Base-by-base conservation (phyloP, 2,329 filamentous ascomycete genomes). In the Fusarium cicatricum region DNA sequence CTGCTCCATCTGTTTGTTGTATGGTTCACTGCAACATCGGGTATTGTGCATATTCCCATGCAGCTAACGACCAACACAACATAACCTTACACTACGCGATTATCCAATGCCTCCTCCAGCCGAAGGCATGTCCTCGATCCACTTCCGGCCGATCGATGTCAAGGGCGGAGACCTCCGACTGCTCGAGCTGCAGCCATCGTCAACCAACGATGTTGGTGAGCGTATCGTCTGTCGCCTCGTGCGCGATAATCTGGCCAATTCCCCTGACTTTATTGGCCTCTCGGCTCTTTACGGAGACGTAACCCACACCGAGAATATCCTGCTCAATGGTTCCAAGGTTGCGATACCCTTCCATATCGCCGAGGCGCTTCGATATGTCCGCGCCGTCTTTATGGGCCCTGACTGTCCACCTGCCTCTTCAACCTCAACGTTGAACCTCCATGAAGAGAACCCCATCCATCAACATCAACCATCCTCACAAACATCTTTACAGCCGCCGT, bases 261-360 rank as follows among this genome's bases (percentile, higher is more conserved):
- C 60, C 1, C 37, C 63, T 11, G 64, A 66, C n/a, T 66, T 60
- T 21, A 62, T 66, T 12, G 64, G 64, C 2, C 60, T 66, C 5
- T 66, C 64, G 3, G 52, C 64, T 3, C 64, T 66, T 0, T 66
- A 64, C 28, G 64, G 64, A 14, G 61, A 66, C 28, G 38, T 66
- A 12, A 42, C 58, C 19, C 52, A 53, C 14, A 65, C 64, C 1
- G 64, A 66, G n/a, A 29, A 39, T 29, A 65, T 66, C 38, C 2
- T 49, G 0, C 40, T 66, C 12, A 65, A 66, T 9, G 60, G 64
- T 3, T 40, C 34, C 5, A 56, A 34, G 16, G 60, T 66, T 7
- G 23, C 52, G 21, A 57, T 66, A 31, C 64, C 64, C 5, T 34
- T 23, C 7, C 40, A 65, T 8, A 36, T 66, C 8, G 60, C 64